Evolutionary conservation across 2,329 filamentous ascomycete species (phyloP).

Genomic region (Domatiomyces globalis): DNA sequence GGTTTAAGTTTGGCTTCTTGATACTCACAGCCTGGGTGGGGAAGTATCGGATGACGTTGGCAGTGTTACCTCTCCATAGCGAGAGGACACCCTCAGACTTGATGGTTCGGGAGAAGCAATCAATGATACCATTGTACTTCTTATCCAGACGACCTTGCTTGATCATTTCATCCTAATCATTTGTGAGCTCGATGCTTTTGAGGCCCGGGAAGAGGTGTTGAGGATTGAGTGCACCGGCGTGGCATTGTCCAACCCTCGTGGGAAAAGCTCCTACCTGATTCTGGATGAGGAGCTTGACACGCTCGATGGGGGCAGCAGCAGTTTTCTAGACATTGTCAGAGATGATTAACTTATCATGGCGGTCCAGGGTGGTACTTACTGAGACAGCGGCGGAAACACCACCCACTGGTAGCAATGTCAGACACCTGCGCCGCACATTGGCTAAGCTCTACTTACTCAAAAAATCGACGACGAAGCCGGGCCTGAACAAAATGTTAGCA

Average conservation of each 20-base stretch:
- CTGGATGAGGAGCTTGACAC: slow-evolving; percentile 99
- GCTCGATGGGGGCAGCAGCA: slow-evolving; percentile 98
- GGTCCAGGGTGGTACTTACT: slow-evolving; percentile 16
- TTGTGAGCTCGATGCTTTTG: slow-evolving; percentile 6
- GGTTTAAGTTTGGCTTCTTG: not conserved
- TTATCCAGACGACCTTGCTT: slow-evolving; percentile 95
- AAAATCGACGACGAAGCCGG: slow-evolving; percentile 97
- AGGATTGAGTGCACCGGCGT: not conserved
- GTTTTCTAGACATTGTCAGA: slow-evolving; percentile 50
- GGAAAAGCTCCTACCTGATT: slow-evolving; percentile 68
- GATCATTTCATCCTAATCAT: slow-evolving; percentile 91
- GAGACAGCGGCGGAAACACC: slow-evolving; percentile 99
- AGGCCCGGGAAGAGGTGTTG: not conserved
- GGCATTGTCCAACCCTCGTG: not conserved
- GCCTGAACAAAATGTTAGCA: slow-evolving; percentile 17
- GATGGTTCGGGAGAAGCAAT: slow-evolving; percentile 91
- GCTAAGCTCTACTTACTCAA: slow-evolving; percentile 60
- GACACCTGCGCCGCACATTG: slow-evolving; percentile 27
- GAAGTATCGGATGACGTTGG: slow-evolving; percentile 94
- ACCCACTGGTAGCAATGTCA: slow-evolving; percentile 57
- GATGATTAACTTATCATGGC: not conserved
- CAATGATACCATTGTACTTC: slow-evolving; percentile 84
- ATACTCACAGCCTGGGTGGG: not conserved
- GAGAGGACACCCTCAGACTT: slow-evolving; percentile 85
- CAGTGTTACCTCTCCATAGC: slow-evolving; percentile 99